Percentiles rank a stretch among this genome's conserved stretches.
Evolutionary conservation across 2,329 filamentous ascomycete genomes (phyloP).

Genomic region (Apiospora marii): DNA sequence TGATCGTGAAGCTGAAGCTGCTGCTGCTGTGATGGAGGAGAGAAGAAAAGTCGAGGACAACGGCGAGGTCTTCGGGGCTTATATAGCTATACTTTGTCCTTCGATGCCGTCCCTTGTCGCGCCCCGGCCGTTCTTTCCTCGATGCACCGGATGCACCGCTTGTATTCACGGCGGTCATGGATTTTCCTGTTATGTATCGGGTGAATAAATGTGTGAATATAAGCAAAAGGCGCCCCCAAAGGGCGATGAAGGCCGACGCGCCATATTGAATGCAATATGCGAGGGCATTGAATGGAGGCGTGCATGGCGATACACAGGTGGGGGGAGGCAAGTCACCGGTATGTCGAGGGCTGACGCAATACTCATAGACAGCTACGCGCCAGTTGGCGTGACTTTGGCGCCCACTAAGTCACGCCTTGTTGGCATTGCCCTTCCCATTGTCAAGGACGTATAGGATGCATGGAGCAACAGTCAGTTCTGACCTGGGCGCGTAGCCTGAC

Average conservation of each 20-base stretch:
- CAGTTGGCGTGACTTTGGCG: not conserved
- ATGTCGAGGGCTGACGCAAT: not conserved
- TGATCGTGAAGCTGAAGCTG: not conserved
- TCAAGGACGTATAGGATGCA: not conserved
- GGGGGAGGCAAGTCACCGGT: not conserved
- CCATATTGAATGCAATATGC: not conserved
- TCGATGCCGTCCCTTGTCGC: no score
- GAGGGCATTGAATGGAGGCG: not conserved
- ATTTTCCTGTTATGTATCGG: not conserved
- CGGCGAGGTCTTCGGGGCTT: not conserved
- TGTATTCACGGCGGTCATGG: no score
- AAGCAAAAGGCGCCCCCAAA: not conserved
- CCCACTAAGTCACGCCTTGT: not conserved
- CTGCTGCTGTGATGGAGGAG: not conserved
- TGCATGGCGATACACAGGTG: not conserved
- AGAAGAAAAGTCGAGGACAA: not conserved
- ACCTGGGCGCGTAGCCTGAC: not conserved
- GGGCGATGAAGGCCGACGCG: not conserved
- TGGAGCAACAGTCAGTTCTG: not conserved
- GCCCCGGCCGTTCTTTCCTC: no score
- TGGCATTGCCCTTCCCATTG: not conserved
- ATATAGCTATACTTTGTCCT: not conserved
- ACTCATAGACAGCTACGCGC: no score
- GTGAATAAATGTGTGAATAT: not conserved
- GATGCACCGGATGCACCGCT: no score